Evolutionary conservation across 768 basidiomycete species (phyloP), one percentile per base, ranked within the genome.

Genomic region (Asterophora parasitica): DNA sequence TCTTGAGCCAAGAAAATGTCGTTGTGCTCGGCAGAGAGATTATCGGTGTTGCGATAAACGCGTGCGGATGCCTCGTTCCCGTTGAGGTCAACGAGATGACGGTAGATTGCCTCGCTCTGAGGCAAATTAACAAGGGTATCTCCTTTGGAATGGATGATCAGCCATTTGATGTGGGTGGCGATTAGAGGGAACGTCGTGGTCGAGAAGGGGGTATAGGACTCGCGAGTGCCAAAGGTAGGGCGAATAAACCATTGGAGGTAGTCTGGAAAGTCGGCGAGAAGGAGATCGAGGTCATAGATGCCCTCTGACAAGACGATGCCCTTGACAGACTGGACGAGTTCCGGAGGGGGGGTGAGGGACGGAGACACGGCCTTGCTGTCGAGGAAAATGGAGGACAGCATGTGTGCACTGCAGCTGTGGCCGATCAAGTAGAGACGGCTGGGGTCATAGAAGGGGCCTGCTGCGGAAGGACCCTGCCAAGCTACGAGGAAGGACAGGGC

Each of bases 371-470:
- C 43, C 3, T 71, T 66, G 0, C 78, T 73, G 58, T 78, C 70
- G 49, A 91, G 71, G 60, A 90, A 75, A 26, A 92, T 77, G 48
- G 82, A 78, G 34, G 78, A 65, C 9, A 91, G 67, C 74, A 92
- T 91, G 63, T 92, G 90, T 1, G 89, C 86, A 51, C 83, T 74
- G 66, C 86, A 88, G 64, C 87, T 89, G 64, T 92, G 90, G 10
- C 88, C 88, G 19, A 88, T 69, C 35, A 89, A 69, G 64, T 78
- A 75, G 36, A 91, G 60, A 17, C 46, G 61, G 23, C 56, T 50
- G 2, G 71, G 63, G 57, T 77, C 71, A 44, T 74, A 75, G 26
- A 55, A 44, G 19, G 46, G 52, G 1, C 63, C 59, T 15, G 50
- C 13, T 20, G 44, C 54, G 7, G 54, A 28, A 4, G 74, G 69